Base-by-base conservation (phyloP, 2,329 filamentous ascomycete species). In the Aspergillus thermomutatus region DNA sequence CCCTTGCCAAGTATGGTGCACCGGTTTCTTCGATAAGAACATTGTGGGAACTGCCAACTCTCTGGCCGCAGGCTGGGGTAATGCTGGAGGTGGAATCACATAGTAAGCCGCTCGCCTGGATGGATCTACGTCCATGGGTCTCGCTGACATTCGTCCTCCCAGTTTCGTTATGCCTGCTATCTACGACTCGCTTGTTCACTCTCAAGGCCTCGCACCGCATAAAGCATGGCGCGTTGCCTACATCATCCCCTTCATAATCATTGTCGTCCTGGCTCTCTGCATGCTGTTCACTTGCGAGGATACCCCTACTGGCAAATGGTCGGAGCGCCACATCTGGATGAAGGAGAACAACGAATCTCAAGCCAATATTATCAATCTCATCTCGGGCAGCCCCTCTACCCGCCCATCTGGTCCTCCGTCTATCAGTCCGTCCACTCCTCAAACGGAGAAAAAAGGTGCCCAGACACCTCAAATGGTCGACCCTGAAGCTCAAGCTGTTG, bases 1-100 rank as follows among this genome's bases (percentile, higher is more conserved):
- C 11, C 76, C 76, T 8, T 96, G 91, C 72, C 91, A 95, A 71
- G 92, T 96, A 6, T 96, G 92, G 91, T 90, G 88, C 9, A 96
- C 91, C 0, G 91, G 88, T 0, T 96, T 96, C 80, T 96, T 91
- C 72, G 92, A 97, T 77, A 94, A 92, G 78, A 94, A 92, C 66
- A 82, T 96, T 26, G 89, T 96, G 19, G 92, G 92, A 49, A 92
- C 90, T 5, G 90, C 91, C 59, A 97, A 96, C 69, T 89, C 91
- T 2, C 76, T 96, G 19, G 88, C 91, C 1, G 92, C 87, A 45
- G 92, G 92, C 14, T 88, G 90, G 78, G 92, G 92, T 52, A 96
- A 96, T 66, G 84, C 90, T 26, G 92, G 92, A 57, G 92, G 92
- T 61, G 92, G 92, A 55, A 89, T 96, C 63, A 96, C 92, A 1